Percentiles rank a stretch among this genome's conserved stretches.
Evolutionary conservation across 2,329 filamentous ascomycete species (phyloP).

Genomic region (Diaporthe helianthi): DNA sequence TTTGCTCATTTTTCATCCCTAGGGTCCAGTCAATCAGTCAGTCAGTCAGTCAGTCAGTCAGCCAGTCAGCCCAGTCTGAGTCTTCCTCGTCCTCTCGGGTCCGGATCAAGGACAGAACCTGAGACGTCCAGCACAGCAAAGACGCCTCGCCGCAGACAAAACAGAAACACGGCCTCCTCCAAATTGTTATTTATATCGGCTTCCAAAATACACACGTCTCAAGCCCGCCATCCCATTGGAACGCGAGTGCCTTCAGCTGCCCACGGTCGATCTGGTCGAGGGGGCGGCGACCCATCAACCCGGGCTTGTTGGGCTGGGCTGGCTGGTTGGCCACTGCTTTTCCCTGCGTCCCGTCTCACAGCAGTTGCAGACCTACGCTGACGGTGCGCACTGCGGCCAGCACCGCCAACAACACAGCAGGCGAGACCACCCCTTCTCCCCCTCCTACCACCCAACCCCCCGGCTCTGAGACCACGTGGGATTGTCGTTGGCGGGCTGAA

Average conservation of each 20-base stretch:
- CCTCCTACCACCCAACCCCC: neutral
- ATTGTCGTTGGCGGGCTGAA: constrained; percentile 18
- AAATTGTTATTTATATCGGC: constrained; percentile 24
- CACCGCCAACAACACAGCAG: neutral
- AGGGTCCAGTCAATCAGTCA: neutral
- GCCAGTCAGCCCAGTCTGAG: no score
- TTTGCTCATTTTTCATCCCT: neutral
- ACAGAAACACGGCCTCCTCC: constrained; percentile 22
- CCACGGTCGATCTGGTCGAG: neutral
- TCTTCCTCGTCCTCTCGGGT: neutral
- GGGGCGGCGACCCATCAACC: constrained; percentile 8
- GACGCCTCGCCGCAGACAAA: constrained; percentile 21
- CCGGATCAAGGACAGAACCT: constrained; percentile 23
- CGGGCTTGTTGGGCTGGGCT: constrained; percentile 3
- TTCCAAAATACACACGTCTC: constrained; percentile 8
- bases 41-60: no score
- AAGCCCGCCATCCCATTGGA: constrained; percentile 7
- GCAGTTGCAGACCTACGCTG: neutral
- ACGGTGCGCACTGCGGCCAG: neutral
- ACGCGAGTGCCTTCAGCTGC: neutral
- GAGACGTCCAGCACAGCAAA: constrained; percentile 22
- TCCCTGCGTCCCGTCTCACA: constrained; percentile 4
- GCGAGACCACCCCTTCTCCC: neutral
- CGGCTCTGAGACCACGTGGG: constrained; percentile 16
- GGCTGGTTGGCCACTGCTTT: neutral